Percentiles rank a stretch among this genome's conserved stretches.
phyloP scores from a whole-genome alignment of 345 rosid species.

The Eucalyptus cladocalyx region DNA sequence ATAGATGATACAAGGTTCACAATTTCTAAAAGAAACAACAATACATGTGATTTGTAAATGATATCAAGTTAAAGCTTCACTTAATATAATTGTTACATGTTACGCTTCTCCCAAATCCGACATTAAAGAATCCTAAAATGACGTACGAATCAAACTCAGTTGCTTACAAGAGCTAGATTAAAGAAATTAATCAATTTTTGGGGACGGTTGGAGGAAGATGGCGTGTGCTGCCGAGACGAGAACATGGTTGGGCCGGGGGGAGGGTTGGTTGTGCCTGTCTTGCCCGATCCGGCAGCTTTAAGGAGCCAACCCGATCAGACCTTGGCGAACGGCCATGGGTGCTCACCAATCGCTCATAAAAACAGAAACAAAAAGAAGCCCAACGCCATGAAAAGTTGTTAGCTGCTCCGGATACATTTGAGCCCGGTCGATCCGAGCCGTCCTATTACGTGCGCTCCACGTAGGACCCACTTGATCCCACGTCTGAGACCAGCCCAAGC shows the following conservation, averaged over 20 bases:
- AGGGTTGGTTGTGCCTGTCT: not conserved
- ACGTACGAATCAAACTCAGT: not conserved
- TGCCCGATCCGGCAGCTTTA: not conserved
- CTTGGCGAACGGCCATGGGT: not conserved
- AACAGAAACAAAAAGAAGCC: not conserved
- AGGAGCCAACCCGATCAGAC: not conserved
- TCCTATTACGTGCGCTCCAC: not conserved
- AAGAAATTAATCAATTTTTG: not conserved
- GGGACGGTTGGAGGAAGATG: not conserved
- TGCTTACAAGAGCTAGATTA: not conserved
- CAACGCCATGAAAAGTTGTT: not conserved
- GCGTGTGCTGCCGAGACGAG: not conserved
- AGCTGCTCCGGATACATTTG: not conserved
- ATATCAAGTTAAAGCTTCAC: not conserved
- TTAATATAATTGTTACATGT: not conserved
- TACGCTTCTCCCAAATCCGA: not conserved
- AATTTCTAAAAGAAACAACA: not conserved
- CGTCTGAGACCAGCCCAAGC: not conserved
- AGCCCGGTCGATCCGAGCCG: not conserved
- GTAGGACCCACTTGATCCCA: not conserved
- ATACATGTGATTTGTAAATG: not conserved
- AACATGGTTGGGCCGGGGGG: not conserved
- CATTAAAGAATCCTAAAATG: not conserved
- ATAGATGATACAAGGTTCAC: not conserved
- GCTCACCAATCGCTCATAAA: not conserved